phyloP scores from a whole-genome alignment of 2,329 filamentous ascomycete species.

The Sporothrix brunneoviolacea region DNA sequence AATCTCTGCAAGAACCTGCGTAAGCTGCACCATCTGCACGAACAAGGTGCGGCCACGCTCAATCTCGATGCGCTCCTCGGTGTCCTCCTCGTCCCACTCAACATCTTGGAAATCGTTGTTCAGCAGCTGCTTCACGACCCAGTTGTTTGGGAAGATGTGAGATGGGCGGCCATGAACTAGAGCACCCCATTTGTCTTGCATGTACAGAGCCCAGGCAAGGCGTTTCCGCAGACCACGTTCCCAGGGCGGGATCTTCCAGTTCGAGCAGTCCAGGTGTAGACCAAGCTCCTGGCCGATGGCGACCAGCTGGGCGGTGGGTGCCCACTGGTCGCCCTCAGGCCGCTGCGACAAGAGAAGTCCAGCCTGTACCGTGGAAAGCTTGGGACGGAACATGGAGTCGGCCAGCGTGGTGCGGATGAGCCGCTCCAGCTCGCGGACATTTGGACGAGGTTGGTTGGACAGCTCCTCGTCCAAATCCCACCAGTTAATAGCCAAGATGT shows the following conservation, averaged over 20 bases:
- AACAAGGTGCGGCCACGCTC: slow-evolving; percentile 66
- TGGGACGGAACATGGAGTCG: slow-evolving; percentile 45
- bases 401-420: slow-evolving; percentile 35
- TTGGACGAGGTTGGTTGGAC: slow-evolving; percentile 36
- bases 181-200: slow-evolving; percentile 71
- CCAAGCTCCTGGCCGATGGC: slow-evolving; percentile 52
- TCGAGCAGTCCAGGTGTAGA: slow-evolving; percentile 53
- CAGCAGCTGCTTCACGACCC: slow-evolving; percentile 65
- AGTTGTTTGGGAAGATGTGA: slow-evolving; percentile 62
- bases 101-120: slow-evolving; percentile 67
- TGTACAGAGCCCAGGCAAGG: slow-evolving; percentile 57
- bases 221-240: slow-evolving; percentile 55
- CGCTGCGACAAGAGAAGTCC: slow-evolving; percentile 47
- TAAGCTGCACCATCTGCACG: slow-evolving; percentile 67
- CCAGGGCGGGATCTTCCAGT: slow-evolving; percentile 57
- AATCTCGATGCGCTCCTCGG: slow-evolving; percentile 57
- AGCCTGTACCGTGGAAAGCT: slow-evolving; percentile 49
- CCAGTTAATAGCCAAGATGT: slow-evolving; percentile 56
- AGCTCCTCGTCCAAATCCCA: slow-evolving; percentile 52
- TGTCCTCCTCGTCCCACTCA: slow-evolving; percentile 56
- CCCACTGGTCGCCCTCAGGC: slow-evolving; percentile 40
- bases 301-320: slow-evolving; percentile 47
- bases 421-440: slow-evolving; percentile 30
- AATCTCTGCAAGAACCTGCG: slow-evolving; percentile 70
- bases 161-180: slow-evolving; percentile 80